These are phyloP conservation scores for Chytriomyces sp. DNA, from an alignment of 192 early-diverging fungal species.

Conservation along the genomic window DNA sequence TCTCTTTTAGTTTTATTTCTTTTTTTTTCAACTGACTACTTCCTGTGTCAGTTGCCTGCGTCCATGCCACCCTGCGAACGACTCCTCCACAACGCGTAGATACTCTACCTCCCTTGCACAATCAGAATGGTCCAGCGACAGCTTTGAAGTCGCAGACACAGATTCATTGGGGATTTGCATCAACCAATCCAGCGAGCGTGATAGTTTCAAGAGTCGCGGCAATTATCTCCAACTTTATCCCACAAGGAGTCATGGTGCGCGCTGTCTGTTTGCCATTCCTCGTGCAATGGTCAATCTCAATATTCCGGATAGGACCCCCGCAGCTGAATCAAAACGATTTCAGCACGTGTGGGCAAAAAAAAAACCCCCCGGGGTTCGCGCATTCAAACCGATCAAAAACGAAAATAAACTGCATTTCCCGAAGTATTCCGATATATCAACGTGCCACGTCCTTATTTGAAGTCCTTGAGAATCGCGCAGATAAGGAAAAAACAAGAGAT, in stretches of 20 bases:
- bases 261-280: constrained; percentile 61
- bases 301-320: constrained; percentile 72
- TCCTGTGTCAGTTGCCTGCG: too few species aligned
- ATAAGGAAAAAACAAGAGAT: too few species aligned
- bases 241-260: too few species aligned
- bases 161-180: too few species aligned
- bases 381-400: constrained; percentile 59
- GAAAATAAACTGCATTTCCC: constrained; percentile 58
- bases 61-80: too few species aligned
- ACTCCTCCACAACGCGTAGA: constrained; percentile 62
- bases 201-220: constrained; percentile 64
- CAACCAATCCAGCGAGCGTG: neutral
- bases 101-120: constrained; percentile 65
- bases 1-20: too few species aligned
- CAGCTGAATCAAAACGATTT: constrained; percentile 80
- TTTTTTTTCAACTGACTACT: too few species aligned
- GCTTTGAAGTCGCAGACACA: too few species aligned
- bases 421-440: constrained; percentile 64
- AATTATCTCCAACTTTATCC: neutral
- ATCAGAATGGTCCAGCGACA: constrained; percentile 56
- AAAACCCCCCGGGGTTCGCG: constrained; percentile 51
- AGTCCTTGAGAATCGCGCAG: constrained; percentile 66
- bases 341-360: constrained; percentile 71
- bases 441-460: constrained; percentile 39
- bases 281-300: constrained; percentile 75